phyloP scores from a whole-genome alignment of 352 stramenopile genomes.

The Poterioochromonas sp. region DNA sequence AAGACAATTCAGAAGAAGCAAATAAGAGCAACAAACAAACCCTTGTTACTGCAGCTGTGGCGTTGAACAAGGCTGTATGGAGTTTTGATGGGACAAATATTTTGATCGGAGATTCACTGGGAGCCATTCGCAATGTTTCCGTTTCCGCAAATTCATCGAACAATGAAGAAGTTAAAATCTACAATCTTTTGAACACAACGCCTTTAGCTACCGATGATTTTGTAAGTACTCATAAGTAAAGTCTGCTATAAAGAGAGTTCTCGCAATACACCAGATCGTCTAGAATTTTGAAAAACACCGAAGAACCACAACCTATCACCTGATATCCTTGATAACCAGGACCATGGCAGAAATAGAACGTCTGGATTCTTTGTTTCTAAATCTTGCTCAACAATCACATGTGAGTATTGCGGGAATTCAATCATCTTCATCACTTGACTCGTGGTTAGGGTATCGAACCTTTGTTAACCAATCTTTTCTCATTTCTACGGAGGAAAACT shows the following conservation, averaged over 20 bases:
- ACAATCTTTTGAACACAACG: too few relatives aligned
- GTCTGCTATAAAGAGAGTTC: too few relatives aligned
- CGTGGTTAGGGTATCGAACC: constrained; percentile 83
- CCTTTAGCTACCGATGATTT: too few relatives aligned
- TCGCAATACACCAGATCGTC: too few relatives aligned
- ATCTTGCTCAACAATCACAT: constrained; percentile 80
- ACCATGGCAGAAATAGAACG: constrained; percentile 51
- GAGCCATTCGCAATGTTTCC: not conserved
- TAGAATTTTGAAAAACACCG: too few relatives aligned
- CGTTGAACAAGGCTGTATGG: not conserved
- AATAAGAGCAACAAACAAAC: not conserved
- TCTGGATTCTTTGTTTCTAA: constrained; percentile 91
- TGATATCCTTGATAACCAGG: too few relatives aligned
- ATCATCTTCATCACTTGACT: not conserved
- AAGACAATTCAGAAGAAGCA: not conserved
- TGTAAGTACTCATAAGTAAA: too few relatives aligned
- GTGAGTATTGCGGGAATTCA: not conserved
- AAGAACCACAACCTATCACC: too few relatives aligned
- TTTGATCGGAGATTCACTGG: not conserved
- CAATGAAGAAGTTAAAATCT: too few relatives aligned
- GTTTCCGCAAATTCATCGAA: too few relatives aligned
- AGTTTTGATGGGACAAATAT: not conserved
- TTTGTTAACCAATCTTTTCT: constrained; percentile 94
- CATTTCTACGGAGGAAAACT: constrained; percentile 94
- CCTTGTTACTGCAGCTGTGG: not conserved